phyloP scores from a whole-genome alignment of 2,329 filamentous ascomycete genomes.

The Aspergillus hiratsukae region DNA sequence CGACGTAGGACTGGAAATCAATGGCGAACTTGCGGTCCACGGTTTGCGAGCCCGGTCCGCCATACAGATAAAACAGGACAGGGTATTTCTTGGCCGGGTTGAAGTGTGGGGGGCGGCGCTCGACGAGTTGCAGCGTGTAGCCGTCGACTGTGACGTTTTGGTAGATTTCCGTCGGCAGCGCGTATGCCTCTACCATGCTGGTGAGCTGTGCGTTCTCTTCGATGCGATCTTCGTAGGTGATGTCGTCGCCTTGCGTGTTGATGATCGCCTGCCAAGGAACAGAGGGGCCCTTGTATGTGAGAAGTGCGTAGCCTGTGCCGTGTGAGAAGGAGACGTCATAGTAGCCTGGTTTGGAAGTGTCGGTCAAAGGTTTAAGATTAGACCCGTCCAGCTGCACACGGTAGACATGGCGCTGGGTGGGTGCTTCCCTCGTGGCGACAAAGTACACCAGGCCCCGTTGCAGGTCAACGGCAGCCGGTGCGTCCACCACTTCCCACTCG shows the following conservation, averaged over 20 bases:
- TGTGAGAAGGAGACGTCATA: conserved; percentile 81
- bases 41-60: conserved; percentile 85
- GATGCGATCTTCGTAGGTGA: conserved; percentile 63
- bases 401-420: conserved; percentile 88
- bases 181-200: conserved; percentile 66
- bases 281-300: conserved; percentile 76
- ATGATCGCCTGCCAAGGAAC: conserved; percentile 90
- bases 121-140: conserved; percentile 67
- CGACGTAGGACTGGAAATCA: conserved; percentile 87
- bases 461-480: conserved; percentile 79
- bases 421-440: conserved; percentile 76
- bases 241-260: conserved; percentile 67
- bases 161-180: conserved; percentile 78
- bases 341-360: conserved; percentile 68
- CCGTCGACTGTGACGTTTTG: conserved; percentile 80
- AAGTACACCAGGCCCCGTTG: conserved; percentile 88
- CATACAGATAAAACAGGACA: conserved; percentile 92
- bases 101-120: conserved; percentile 87
- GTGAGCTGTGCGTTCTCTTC: conserved; percentile 73
- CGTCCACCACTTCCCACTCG: conserved; percentile 84
- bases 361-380: conserved; percentile 66
- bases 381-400: conserved; percentile 79
- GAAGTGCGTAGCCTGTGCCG: conserved; percentile 74
- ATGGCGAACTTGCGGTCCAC: conserved; percentile 77
- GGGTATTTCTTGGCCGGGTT: conserved; percentile 79